Evolutionary conservation across 768 basidiomycete species (phyloP).

Genomic region (Phlegmacium glaucopus): DNA sequence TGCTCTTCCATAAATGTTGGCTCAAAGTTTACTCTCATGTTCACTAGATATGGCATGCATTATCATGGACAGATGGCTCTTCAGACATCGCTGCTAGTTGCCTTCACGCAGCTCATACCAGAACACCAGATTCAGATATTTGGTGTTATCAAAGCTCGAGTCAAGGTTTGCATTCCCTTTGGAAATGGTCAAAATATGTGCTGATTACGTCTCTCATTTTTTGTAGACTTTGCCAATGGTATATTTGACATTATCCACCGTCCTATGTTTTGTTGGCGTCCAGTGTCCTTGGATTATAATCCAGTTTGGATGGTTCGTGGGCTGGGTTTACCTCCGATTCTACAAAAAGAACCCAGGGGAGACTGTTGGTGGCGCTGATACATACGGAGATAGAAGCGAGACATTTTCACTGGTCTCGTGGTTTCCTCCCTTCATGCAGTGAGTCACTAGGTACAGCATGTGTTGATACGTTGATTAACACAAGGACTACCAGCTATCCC

Average conservation of each 20-base stretch:
- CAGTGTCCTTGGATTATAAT: conserved; percentile 91
- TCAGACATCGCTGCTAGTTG: conserved; percentile 86
- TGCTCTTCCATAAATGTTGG: conserved; percentile 3
- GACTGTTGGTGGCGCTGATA: conserved; percentile 53
- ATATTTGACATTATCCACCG: conserved; percentile 85
- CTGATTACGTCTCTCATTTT: conserved; percentile 1
- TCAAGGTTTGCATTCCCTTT: conserved; percentile 61
- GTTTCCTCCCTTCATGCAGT: conserved; percentile 98
- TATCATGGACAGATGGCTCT: conserved; percentile 94
- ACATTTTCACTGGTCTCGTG: conserved; percentile 93
- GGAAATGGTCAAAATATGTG: background rate
- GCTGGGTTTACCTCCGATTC: conserved; percentile 95
- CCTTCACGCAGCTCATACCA: conserved; percentile 96
- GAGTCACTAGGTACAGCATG: conserved; percentile 26
- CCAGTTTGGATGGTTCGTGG: conserved; percentile 98
- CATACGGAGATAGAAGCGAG: conserved; percentile 92
- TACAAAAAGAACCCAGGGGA: conserved; percentile 86
- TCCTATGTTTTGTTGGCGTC: conserved; percentile 78
- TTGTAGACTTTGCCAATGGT: conserved; percentile 89
- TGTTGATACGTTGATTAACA: background rate
- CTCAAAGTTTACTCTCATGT: conserved; percentile 4
- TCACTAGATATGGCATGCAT: conserved; percentile 72
- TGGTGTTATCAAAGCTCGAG: conserved; percentile 78
- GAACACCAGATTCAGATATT: conserved; percentile 97
- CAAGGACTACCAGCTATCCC: conserved; percentile 50